Evolutionary conservation across 257 asterid genomes (phyloP), one percentile per base, ranked within the genome.

Genomic region (Rehmannia glutinosa): DNA sequence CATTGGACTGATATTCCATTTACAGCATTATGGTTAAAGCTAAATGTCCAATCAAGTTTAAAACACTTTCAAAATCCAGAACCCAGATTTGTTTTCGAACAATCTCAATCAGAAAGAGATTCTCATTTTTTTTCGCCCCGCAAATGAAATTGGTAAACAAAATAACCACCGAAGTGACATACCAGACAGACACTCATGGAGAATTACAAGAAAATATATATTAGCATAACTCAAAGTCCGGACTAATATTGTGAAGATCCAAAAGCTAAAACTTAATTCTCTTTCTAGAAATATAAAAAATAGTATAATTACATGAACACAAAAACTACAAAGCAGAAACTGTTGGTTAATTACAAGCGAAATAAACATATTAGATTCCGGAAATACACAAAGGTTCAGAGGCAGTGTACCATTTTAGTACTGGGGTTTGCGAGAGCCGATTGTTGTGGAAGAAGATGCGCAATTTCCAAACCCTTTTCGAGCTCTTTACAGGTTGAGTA

Each of bases 391-490:
- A 8, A 30, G 27, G 3, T 28, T 19, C 12, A 11, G 19, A 32
- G 51, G 20, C 4, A 11, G 30, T 12, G 12, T 17, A 70, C 80
- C 80, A 76, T 76, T 65, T 51, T 53, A 15, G 71, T 6, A 2
- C 38, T n/a, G 60, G 39, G 24, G 64, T 15, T 17, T 5, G 51
- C 43, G 41, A 11, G 60, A 70, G 50, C 38, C 9, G 71, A 67
- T 32, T 55, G 39, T 6, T 4, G 24, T 36, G 28, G 35, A 35
- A 25, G 49, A 39, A 46, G 57, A 50, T 38, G 32, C 58, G 59
- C 53, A 58, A 56, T 36, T n/a, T n/a, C n/a, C n/a, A n/a, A n/a
- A n/a, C 63, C 70, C 51, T 62, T 5, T 20, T 42, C 6, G 39
- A 6, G 43, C 0, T 6, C 55, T 32, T 72, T 64, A 64, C n/a